A percentile compares a stretch with the other conserved stretches of the same genome.
phyloP scores from a whole-genome alignment of 1,284 basidiomycete species.

The Boletus hoseneyae region DNA sequence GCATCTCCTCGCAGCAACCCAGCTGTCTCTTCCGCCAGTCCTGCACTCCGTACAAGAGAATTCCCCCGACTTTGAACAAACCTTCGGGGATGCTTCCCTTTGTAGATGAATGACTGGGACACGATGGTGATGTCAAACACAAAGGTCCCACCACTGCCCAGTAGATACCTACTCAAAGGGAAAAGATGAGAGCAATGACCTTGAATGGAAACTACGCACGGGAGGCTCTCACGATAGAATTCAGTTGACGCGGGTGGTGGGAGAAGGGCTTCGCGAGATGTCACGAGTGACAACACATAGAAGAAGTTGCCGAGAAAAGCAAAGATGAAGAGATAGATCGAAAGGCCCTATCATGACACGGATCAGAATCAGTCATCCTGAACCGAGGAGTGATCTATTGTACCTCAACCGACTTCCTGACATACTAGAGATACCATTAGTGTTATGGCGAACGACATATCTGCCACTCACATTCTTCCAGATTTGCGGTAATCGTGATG shows the following conservation, averaged over 20 bases:
- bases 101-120: slow-evolving; percentile 55
- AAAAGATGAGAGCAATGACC: not conserved
- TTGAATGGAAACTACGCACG: slow-evolving; percentile 47
- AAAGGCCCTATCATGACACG: slow-evolving; percentile 60
- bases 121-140: slow-evolving; percentile 88
- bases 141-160: slow-evolving; percentile 86
- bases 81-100: slow-evolving; percentile 33
- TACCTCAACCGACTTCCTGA: slow-evolving; percentile 86
- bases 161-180: slow-evolving; percentile 57
- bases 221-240: slow-evolving; percentile 70
- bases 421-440: slow-evolving; percentile 52
- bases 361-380: slow-evolving; percentile 12
- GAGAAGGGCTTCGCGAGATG: slow-evolving; percentile 53
- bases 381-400: slow-evolving; percentile 4
- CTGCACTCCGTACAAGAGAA: slow-evolving; percentile 27
- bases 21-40: slow-evolving; percentile 42
- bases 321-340: slow-evolving; percentile 88
- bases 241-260: slow-evolving; percentile 53
- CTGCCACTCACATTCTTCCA: slow-evolving; percentile 88
- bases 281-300: slow-evolving; percentile 83
- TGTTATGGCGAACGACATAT: slow-evolving; percentile 4
- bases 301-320: slow-evolving; percentile 90
- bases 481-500: slow-evolving; percentile 89
- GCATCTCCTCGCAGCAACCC: slow-evolving; percentile 43
- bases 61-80: slow-evolving; percentile 30